phyloP scores from a whole-genome alignment of 1,284 basidiomycete species.

The Acaromyces ingoldii region DNA sequence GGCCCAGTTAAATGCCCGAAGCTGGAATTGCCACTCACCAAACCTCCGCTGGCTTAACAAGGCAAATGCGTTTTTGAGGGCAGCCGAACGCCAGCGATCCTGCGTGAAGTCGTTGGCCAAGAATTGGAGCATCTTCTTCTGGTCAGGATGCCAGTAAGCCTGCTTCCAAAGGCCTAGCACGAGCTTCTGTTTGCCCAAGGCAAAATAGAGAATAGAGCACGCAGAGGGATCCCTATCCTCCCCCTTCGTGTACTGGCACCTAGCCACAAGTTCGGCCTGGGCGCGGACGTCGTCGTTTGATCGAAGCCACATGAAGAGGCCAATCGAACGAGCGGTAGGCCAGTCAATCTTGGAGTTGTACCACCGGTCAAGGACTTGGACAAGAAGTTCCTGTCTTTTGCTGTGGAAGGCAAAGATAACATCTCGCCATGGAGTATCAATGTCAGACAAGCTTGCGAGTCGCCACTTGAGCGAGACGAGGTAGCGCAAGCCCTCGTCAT shows the following conservation, averaged over 20 bases:
- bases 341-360: constrained; percentile 79
- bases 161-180: constrained; percentile 94
- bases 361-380: constrained; percentile 66
- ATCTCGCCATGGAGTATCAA: constrained; percentile 54
- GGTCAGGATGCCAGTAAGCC: constrained; percentile 87
- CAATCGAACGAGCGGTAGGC: constrained; percentile 77
- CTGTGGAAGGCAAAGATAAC: constrained; percentile 94
- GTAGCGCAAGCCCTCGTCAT: constrained; percentile 68
- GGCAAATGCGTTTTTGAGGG: constrained; percentile 93
- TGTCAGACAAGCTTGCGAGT: constrained; percentile 9
- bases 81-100: constrained; percentile 83
- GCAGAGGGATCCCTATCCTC: constrained; percentile 69
- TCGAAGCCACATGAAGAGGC: constrained; percentile 80
- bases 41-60: constrained; percentile 61
- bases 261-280: constrained; percentile 82
- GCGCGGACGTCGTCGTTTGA: constrained; percentile 58
- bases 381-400: constrained; percentile 77
- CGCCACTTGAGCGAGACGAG: constrained; percentile 22
- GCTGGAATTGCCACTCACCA: constrained; percentile 10
- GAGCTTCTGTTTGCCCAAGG: constrained; percentile 81
- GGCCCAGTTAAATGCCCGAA: background rate
- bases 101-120: constrained; percentile 82
- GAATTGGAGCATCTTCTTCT: constrained; percentile 84
- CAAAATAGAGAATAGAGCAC: constrained; percentile 90
- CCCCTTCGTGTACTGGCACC: constrained; percentile 77